phyloP scores from a whole-genome alignment of 164 flowering plant genomes.

The Vitis riparia region DNA sequence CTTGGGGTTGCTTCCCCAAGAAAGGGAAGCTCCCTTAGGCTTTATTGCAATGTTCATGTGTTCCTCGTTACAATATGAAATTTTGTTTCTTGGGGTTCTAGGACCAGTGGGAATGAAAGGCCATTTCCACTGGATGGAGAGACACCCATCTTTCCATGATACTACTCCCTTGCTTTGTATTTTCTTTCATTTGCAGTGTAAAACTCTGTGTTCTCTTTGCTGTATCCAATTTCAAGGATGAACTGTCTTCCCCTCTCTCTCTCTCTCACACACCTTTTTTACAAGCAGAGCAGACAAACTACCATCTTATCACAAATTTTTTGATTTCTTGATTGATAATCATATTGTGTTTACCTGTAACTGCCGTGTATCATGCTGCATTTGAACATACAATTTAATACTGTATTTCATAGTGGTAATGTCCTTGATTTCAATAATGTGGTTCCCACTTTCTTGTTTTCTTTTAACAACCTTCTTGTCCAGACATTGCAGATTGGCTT shows the following conservation, averaged over 20 bases:
- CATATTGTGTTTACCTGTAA: too few species aligned
- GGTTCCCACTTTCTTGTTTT: too few species aligned
- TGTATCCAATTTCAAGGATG: not conserved
- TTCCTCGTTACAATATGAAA: not conserved
- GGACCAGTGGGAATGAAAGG: slow-evolving; percentile 8
- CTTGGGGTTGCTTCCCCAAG: slow-evolving; percentile 15
- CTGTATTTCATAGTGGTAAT: too few species aligned
- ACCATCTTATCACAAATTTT: too few species aligned
- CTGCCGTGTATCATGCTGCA: too few species aligned
- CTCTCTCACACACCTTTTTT: not conserved
- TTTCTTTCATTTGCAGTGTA: slow-evolving; percentile 4
- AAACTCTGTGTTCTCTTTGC: not conserved
- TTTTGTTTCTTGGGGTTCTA: slow-evolving; percentile 5
- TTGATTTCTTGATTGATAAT: too few species aligned
- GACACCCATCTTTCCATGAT: not conserved
- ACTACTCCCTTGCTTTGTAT: slow-evolving; percentile 2
- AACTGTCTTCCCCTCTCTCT: not conserved
- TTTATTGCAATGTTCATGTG: slow-evolving; percentile 2
- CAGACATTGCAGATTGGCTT: too few species aligned
- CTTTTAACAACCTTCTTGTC: too few species aligned
- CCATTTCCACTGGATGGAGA: slow-evolving; percentile 4
- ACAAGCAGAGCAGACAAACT: too few species aligned
- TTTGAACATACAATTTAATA: too few species aligned
- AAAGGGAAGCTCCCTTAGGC: slow-evolving; percentile 5
- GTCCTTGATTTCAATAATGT: too few species aligned